Evolutionary conservation across 1,139 yeast species (phyloP).

Genomic region (Candida freyschussii): DNA sequence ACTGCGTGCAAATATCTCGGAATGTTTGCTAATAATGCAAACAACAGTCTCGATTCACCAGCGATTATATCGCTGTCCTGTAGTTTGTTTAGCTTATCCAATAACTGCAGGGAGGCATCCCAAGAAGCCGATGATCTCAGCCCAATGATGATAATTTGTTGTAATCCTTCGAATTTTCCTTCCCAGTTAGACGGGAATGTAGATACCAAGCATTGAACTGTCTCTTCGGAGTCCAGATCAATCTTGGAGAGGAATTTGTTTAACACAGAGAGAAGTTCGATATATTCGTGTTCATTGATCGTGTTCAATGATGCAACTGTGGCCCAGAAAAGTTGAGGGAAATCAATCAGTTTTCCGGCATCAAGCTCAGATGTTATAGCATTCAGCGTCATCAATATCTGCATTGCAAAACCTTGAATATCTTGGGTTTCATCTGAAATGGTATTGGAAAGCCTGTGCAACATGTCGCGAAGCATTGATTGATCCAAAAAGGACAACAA

Average conservation of each 20-base stretch:
- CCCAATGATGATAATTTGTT: slow-evolving; percentile 73
- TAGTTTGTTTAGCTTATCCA: slow-evolving; percentile 65
- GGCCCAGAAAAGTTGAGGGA: slow-evolving; percentile 95
- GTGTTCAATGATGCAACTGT: slow-evolving; percentile 90
- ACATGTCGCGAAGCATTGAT: slow-evolving; percentile 87
- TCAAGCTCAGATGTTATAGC: slow-evolving; percentile 85
- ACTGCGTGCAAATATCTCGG: slow-evolving; percentile 83
- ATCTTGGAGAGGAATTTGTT: slow-evolving; percentile 82
- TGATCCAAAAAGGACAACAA: slow-evolving; percentile 75
- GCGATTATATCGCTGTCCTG: slow-evolving; percentile 78
- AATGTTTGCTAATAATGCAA: slow-evolving; percentile 70
- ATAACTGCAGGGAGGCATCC: slow-evolving; percentile 68
- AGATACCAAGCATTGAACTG: slow-evolving; percentile 74
- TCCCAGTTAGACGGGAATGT: slow-evolving; percentile 97
- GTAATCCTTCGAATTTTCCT: slow-evolving; percentile 87
- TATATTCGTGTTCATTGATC: slow-evolving; percentile 87
- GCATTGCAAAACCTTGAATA: slow-evolving; percentile 97
- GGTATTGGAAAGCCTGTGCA: slow-evolving; percentile 88
- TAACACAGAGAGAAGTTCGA: slow-evolving; percentile 78
- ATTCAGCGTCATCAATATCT: slow-evolving; percentile 89
- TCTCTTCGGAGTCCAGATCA: slow-evolving; percentile 80
- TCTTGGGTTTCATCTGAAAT: slow-evolving; percentile 84
- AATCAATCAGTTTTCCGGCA: slow-evolving; percentile 72
- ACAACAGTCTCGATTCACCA: slow-evolving; percentile 60
- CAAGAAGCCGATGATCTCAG: slow-evolving; percentile 75